Conservation (phyloP, 768 basidiomycete genomes). For the Agrocybe praecox region DNA sequence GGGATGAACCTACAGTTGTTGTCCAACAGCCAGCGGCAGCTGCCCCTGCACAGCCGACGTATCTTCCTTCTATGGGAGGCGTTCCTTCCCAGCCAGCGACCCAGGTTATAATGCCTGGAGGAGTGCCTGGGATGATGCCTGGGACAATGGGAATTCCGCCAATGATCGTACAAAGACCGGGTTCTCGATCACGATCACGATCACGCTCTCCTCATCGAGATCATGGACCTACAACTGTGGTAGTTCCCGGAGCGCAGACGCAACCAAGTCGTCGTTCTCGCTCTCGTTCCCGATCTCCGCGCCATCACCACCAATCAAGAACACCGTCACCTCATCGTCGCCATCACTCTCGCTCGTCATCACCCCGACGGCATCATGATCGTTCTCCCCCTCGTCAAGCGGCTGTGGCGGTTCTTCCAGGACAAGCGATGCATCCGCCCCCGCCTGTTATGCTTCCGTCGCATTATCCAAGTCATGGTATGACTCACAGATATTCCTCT, state of each 20-base stretch:
- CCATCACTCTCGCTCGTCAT: slow-evolving; percentile 9
- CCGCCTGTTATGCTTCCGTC: slow-evolving; percentile 4
- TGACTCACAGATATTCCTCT: slow-evolving; percentile 22
- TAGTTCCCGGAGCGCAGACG: no score
- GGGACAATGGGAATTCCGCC: not conserved
- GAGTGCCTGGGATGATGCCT: not conserved
- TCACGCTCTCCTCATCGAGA: slow-evolving; percentile 11
- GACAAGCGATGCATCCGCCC: not conserved
- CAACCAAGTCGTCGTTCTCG: slow-evolving; percentile 14
- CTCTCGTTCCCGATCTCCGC: slow-evolving; percentile 18
- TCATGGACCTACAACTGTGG: not conserved
- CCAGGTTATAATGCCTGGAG: not conserved
- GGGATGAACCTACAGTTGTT: not conserved
- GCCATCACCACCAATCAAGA: not conserved
- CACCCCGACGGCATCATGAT: slow-evolving; percentile 16
- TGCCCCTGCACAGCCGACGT: not conserved
- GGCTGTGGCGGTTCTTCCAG: slow-evolving; percentile 12
- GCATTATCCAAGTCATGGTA: not conserved
- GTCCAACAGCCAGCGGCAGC: not conserved
- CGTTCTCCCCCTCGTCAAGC: slow-evolving; percentile 8
- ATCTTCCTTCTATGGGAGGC: not conserved
- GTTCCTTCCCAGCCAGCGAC: not conserved
- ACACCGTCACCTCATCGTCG: slow-evolving; percentile 7
- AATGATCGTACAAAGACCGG: not conserved
- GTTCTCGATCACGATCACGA: slow-evolving; percentile 1